Evolutionary conservation across 352 stramenopile species (phyloP).

Genomic region (Pythium periplocum): DNA sequence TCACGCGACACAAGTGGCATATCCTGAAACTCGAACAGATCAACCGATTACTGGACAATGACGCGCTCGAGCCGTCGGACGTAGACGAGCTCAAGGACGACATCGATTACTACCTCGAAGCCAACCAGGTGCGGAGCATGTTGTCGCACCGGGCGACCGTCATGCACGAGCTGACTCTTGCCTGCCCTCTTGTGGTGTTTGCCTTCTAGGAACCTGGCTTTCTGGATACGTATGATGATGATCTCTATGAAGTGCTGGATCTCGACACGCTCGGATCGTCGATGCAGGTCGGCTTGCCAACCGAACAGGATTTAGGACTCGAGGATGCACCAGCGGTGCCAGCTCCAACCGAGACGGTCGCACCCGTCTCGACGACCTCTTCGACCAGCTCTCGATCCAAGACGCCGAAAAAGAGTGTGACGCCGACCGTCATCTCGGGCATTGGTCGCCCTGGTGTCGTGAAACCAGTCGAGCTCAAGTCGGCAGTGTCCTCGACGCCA

Average conservation of each 20-base stretch:
- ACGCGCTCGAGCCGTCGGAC: constrained; percentile 86
- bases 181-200: too few relatives aligned
- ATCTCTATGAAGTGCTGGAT: constrained; percentile 96
- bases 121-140: constrained; percentile 44
- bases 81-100: constrained; percentile 97
- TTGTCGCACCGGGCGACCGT: constrained; percentile 1
- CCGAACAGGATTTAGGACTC: constrained; percentile 64
- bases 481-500: constrained; percentile 33
- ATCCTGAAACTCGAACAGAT: constrained; percentile 98
- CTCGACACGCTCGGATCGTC: constrained; percentile 86
- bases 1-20: constrained; percentile 95
- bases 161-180: too few relatives aligned
- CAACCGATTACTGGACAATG: constrained; percentile 96
- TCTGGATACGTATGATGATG: constrained; percentile 89
- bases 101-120: constrained; percentile 98
- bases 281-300: constrained; percentile 65
- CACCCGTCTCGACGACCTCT: background rate
- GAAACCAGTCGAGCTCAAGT: constrained; percentile 80
- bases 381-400: constrained; percentile 25
- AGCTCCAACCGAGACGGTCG: constrained; percentile 11
- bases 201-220: constrained; percentile 85
- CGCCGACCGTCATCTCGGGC: constrained; percentile 46
- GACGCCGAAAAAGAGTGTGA: constrained; percentile 65
- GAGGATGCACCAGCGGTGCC: constrained; percentile 30
- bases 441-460: constrained; percentile 68